Evolutionary conservation across 2,329 filamentous ascomycete species (phyloP).

Genomic region (Pseudogymnoascus verrucosus): DNA sequence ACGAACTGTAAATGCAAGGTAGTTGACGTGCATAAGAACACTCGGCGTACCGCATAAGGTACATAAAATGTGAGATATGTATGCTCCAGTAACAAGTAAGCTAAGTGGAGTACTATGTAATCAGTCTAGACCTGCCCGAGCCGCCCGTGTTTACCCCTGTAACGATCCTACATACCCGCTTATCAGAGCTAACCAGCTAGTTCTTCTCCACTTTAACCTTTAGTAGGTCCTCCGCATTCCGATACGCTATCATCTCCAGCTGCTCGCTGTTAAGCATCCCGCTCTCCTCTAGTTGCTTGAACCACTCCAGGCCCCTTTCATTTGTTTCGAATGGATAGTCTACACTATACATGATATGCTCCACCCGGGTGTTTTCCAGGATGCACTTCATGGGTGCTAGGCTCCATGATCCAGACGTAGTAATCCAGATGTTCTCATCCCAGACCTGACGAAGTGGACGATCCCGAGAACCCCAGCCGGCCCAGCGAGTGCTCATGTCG

Average conservation of each 20-base stretch:
- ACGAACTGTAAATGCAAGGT: background rate
- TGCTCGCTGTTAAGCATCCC: conserved; percentile 41
- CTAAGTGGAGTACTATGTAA: too few species aligned
- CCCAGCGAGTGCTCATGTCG: conserved; percentile 17
- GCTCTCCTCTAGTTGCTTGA: conserved; percentile 41
- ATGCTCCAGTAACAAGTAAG: too few species aligned
- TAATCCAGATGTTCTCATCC: conserved; percentile 47
- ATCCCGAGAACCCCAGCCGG: background rate
- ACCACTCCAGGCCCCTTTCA: conserved; percentile 40
- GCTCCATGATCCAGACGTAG: conserved; percentile 43
- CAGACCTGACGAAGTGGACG: conserved; percentile 40
- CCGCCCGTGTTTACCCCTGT: background rate
- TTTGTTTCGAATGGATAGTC: conserved; percentile 48
- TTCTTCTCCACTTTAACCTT: background rate
- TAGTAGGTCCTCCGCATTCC: conserved; percentile 44
- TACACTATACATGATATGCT: conserved; percentile 47
- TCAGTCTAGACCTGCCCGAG: background rate
- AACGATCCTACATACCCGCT: background rate
- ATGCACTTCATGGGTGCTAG: conserved; percentile 38
- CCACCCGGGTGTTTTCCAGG: conserved; percentile 33
- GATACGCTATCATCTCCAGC: conserved; percentile 40
- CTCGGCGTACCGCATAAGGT: background rate
- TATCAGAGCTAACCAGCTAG: background rate
- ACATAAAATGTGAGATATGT: too few species aligned
- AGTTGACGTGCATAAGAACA: background rate